Evolutionary conservation across 2,329 filamentous ascomycete species (phyloP).

Genomic region (Claviceps africana): DNA sequence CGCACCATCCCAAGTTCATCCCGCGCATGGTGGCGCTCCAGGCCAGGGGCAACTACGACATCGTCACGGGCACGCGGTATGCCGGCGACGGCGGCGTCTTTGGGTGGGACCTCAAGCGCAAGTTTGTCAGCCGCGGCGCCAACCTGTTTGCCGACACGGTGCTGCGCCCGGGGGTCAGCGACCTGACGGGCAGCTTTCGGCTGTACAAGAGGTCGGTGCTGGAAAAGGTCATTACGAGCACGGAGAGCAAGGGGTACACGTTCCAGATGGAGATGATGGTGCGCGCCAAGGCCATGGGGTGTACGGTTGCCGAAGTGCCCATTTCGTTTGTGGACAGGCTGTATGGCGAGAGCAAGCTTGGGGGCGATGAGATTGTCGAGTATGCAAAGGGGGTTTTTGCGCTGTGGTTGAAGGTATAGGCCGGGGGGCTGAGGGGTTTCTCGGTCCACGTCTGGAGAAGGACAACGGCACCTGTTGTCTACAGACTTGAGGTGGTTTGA

Average conservation of each 20-base stretch:
- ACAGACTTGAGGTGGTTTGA: too few relatives aligned
- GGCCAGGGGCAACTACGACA: constrained; percentile 68
- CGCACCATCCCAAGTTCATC: constrained; percentile 98
- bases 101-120: constrained; percentile 91
- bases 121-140: constrained; percentile 71
- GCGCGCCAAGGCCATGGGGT: constrained; percentile 89
- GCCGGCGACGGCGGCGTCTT: constrained; percentile 80
- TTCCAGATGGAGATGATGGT: constrained; percentile 99
- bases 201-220: constrained; percentile 86
- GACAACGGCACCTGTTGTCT: too few relatives aligned
- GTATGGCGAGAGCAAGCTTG: constrained; percentile 91
- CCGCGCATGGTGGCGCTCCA: constrained; percentile 81
- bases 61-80: constrained; percentile 92
- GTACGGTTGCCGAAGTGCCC: constrained; percentile 83
- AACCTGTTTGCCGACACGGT: constrained; percentile 95
- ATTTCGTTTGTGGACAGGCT: constrained; percentile 93
- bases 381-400: constrained; percentile 77
- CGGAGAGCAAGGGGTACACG: constrained; percentile 91
- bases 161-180: constrained; percentile 82
- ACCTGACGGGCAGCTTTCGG: constrained; percentile 87
- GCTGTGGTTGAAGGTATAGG: constrained; percentile 63
- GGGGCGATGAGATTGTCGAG: constrained; percentile 89
- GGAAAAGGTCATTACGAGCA: constrained; percentile 78
- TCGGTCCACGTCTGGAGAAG: too few relatives aligned
- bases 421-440: background rate